Evolutionary conservation across 495 filamentous ascomycete species (phyloP).

Genomic region (Talaromyces wortmannii): DNA sequence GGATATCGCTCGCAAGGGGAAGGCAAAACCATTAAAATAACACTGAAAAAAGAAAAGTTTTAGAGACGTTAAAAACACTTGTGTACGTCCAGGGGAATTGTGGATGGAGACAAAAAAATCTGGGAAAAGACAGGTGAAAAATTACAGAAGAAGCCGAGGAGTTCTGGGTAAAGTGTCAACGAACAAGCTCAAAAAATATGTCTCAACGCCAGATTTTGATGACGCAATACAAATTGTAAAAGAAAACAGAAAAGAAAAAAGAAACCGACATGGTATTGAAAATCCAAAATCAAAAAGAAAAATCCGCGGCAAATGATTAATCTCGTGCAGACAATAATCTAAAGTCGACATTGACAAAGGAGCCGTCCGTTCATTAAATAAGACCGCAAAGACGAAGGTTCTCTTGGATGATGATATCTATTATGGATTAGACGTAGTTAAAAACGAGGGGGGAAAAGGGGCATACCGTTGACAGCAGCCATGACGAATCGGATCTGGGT

Average conservation of each 20-base stretch:
- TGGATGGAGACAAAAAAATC: slow-evolving; percentile 13
- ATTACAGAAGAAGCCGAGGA: slow-evolving; percentile 8
- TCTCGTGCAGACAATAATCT: slow-evolving; percentile 4
- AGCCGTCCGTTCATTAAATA: slow-evolving; percentile 57
- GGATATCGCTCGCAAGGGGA: neutral
- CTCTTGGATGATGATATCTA: slow-evolving; percentile 99
- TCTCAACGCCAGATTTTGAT: slow-evolving; percentile 39
- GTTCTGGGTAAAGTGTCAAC: too few relatives aligned
- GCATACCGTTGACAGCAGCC: slow-evolving; percentile 96
- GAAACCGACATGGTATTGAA: slow-evolving; percentile 21
- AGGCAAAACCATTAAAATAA: slow-evolving; percentile 9
- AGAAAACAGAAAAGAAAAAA: slow-evolving; percentile 6
- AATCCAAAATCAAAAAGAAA: slow-evolving; percentile 18
- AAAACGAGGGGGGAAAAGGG: neutral
- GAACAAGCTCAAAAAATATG: slow-evolving; percentile 19
- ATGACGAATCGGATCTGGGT: slow-evolving; percentile 99
- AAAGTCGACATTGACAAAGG: slow-evolving; percentile 1
- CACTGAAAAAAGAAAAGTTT: slow-evolving; percentile 2
- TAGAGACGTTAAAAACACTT: too few relatives aligned
- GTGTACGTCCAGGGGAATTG: slow-evolving; percentile 5
- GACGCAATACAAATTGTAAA: slow-evolving; percentile 7
- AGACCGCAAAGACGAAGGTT: slow-evolving; percentile 97
- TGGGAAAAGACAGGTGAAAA: slow-evolving; percentile 9
- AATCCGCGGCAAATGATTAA: neutral
- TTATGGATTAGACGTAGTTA: neutral